A percentile compares a stretch with the other conserved stretches of the same genome.
These are phyloP conservation scores for Verticillium alfalfae DNA, from an alignment of 2,329 filamentous ascomycete species.

Conservation along the genomic window DNA sequence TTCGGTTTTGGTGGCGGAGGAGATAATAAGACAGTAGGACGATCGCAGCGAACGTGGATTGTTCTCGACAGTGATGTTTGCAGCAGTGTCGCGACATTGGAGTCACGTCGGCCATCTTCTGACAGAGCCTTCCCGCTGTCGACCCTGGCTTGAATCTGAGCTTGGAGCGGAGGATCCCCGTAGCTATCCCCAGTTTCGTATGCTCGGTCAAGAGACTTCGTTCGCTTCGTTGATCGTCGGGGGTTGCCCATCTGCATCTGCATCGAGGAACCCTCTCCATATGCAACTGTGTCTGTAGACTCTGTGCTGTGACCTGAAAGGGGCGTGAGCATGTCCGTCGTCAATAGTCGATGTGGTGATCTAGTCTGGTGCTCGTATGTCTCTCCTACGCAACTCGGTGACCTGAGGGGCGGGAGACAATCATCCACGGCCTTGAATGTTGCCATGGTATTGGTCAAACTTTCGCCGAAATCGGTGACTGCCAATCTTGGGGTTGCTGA, in stretches of 20 bases:
- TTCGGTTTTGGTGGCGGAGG: constrained; percentile 10
- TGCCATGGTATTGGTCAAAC: constrained; percentile 4
- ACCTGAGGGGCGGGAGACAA: constrained; percentile 4
- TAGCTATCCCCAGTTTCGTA: constrained; percentile 22
- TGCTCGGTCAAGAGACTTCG: constrained; percentile 31
- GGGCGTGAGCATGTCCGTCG: constrained; percentile 21
- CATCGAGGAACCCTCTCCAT: constrained; percentile 32
- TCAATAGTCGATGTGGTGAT: constrained; percentile 8
- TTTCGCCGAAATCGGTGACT: constrained; percentile 21
- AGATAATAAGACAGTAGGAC: constrained; percentile 21
- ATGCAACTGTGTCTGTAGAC: constrained; percentile 28
- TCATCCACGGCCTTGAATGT: constrained; percentile 6
- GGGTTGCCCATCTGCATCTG: constrained; percentile 20
- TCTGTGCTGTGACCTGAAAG: constrained; percentile 27
- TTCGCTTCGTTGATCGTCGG: constrained; percentile 18
- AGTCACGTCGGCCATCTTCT: constrained; percentile 15
- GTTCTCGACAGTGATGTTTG: constrained; percentile 10
- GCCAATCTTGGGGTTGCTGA: constrained; percentile 17
- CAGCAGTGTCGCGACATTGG: constrained; percentile 14
- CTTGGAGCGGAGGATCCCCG: constrained; percentile 16
- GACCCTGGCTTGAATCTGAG: neutral
- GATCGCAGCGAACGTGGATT: constrained; percentile 21
- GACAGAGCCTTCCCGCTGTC: constrained; percentile 5
- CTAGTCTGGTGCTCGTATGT: constrained; percentile 15
- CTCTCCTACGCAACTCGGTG: constrained; percentile 29